A percentile compares a stretch with the other conserved stretches of the same genome.
phyloP scores from a whole-genome alignment of 805 yeast species.

The Metschnikowia anglica region DNA sequence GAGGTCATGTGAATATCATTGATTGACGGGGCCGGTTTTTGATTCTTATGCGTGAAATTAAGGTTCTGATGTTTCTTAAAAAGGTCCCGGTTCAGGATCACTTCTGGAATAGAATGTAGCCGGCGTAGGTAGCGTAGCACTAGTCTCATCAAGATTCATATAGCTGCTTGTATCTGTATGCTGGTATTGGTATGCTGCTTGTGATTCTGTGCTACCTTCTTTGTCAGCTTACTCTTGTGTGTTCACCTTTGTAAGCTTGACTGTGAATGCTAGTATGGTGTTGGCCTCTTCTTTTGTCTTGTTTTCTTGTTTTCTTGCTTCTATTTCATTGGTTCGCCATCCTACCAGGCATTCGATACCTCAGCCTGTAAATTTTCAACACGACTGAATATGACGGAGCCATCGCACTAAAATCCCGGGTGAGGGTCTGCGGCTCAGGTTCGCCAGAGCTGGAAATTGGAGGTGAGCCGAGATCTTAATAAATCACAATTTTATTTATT shows the following conservation, averaged over 20 bases:
- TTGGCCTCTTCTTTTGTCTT: neutral
- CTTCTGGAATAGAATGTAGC: constrained; percentile 14
- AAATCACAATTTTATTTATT: too few relatives aligned
- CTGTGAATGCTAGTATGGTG: neutral
- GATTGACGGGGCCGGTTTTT: neutral
- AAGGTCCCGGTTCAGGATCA: constrained; percentile 27
- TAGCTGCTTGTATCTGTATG: neutral
- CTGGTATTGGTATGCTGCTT: neutral
- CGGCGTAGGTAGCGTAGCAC: constrained; percentile 13
- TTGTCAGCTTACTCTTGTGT: too few relatives aligned
- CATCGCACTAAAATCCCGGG: constrained; percentile 1
- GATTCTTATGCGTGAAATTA: constrained; percentile 15
- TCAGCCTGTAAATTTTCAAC: neutral
- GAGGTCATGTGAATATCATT: constrained; percentile 1
- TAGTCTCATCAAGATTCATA: constrained; percentile 10
- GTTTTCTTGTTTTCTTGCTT: neutral
- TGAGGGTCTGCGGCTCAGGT: neutral
- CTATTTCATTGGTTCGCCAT: neutral
- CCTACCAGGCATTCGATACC: neutral
- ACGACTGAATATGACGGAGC: constrained; percentile 1
- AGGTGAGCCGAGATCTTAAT: too few relatives aligned
- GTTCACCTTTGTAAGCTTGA: too few relatives aligned
- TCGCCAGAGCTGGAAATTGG: neutral
- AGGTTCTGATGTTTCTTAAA: constrained; percentile 15
- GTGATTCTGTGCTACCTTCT: too few relatives aligned